Evolutionary conservation across 202 grass and related monocot genomes (phyloP).

Genomic region (Sporobolus alterniflorus): DNA sequence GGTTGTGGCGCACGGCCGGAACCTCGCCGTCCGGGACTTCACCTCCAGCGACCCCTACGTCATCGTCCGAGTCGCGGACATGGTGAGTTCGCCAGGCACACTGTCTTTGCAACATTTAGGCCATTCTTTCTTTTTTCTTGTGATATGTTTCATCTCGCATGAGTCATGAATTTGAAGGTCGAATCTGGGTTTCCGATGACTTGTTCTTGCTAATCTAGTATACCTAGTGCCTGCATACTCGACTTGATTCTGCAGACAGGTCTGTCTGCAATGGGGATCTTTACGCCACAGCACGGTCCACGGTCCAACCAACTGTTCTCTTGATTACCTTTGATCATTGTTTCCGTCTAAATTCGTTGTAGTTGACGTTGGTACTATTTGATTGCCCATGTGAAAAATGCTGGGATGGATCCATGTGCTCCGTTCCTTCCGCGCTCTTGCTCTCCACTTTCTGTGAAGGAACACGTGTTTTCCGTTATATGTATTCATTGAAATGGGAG

Average conservation of each 20-base stretch:
- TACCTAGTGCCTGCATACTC: neutral
- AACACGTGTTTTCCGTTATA: neutral
- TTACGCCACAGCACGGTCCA: neutral
- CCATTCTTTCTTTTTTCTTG: neutral
- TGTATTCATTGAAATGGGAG: neutral
- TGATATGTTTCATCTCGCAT: neutral
- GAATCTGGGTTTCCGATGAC: neutral
- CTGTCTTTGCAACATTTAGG: too few species aligned
- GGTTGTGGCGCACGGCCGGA: slow-evolving; percentile 28
- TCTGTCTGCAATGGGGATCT: too few species aligned
- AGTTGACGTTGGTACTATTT: too few species aligned
- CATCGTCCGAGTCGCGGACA: slow-evolving; percentile 39
- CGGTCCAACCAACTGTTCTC: slow-evolving; percentile 11
- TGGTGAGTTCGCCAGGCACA: neutral
- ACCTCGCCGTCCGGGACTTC: slow-evolving; percentile 57
- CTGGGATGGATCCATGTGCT: too few species aligned
- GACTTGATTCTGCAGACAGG: too few species aligned
- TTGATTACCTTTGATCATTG: neutral
- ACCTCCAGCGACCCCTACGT: slow-evolving; percentile 60
- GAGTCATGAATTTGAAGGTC: neutral
- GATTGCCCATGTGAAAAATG: neutral
- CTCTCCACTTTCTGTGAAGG: neutral
- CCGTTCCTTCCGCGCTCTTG: neutral
- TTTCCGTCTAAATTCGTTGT: neutral
- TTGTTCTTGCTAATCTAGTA: neutral